Conservation (phyloP, 2,329 filamentous ascomycete genomes). For the Magnaporthiopsis incrustans region DNA sequence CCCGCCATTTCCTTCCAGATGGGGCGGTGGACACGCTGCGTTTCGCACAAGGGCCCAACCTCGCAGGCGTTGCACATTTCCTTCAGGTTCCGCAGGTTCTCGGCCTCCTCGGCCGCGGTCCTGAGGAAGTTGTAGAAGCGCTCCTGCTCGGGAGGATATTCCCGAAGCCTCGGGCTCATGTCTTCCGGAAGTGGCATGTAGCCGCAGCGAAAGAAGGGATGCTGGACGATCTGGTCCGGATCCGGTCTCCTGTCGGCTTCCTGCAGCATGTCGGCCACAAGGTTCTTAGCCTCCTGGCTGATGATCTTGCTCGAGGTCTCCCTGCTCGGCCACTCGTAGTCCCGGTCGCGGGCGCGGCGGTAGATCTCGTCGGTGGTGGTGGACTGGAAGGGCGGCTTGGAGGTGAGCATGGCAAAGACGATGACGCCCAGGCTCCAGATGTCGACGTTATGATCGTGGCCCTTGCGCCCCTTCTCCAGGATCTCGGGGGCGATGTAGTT, state of each 20-base stretch:
- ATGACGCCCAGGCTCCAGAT: slow-evolving; percentile 98
- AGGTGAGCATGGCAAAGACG: slow-evolving; percentile 95
- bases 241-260: slow-evolving; percentile 67
- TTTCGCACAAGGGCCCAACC: slow-evolving; percentile 46
- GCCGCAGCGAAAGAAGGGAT: slow-evolving; percentile 70
- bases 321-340: slow-evolving; percentile 71
- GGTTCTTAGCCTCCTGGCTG: slow-evolving; percentile 66
- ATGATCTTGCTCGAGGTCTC: slow-evolving; percentile 55
- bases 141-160: slow-evolving; percentile 47
- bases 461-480: slow-evolving; percentile 84
- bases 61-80: slow-evolving; percentile 50
- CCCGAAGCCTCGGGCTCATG: slow-evolving; percentile 50
- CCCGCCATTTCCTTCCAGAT: slow-evolving; percentile 60
- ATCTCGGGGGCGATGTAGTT: slow-evolving; percentile 99
- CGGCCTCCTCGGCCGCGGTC: slow-evolving; percentile 33
- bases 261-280: slow-evolving; percentile 68
- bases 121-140: slow-evolving; percentile 47
- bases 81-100: slow-evolving; percentile 44
- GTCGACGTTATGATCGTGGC: slow-evolving; percentile 96
- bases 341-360: slow-evolving; percentile 57
- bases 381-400: slow-evolving; percentile 93
- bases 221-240: slow-evolving; percentile 70
- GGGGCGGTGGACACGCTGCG: slow-evolving; percentile 41
- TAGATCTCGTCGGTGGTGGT: slow-evolving; percentile 83
- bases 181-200: slow-evolving; percentile 59